Evolutionary conservation across 768 basidiomycete genomes (phyloP).

Genomic region (Rhizopogon sp.): DNA sequence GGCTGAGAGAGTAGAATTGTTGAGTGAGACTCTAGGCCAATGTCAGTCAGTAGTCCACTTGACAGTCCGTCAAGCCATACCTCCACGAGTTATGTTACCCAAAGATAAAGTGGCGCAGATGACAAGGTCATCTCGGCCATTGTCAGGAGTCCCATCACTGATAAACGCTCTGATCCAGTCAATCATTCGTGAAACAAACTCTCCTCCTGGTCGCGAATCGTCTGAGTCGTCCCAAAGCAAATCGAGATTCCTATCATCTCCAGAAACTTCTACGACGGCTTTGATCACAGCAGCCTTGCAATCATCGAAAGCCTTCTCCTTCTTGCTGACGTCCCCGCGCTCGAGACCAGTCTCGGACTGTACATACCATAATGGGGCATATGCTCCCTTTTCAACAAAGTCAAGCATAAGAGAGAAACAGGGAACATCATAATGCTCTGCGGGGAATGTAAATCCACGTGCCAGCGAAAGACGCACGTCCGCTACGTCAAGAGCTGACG

Average conservation of each 20-base stretch:
- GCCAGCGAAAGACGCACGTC: constrained; percentile 71
- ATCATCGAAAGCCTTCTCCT: constrained; percentile 69
- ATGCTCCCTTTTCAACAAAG: constrained; percentile 71
- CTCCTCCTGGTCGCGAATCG: constrained; percentile 54
- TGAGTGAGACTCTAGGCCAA: constrained; percentile 49
- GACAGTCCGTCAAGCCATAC: constrained; percentile 35
- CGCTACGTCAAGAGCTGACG: constrained; percentile 72
- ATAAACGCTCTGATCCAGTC: constrained; percentile 66
- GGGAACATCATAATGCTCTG: constrained; percentile 49
- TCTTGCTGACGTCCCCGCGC: constrained; percentile 46
- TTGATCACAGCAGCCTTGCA: constrained; percentile 87
- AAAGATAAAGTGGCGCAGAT: constrained; percentile 81
- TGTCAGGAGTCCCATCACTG: constrained; percentile 26
- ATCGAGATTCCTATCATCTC: constrained; percentile 74
- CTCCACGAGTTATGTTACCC: constrained; percentile 76
- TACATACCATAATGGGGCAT: constrained; percentile 60
- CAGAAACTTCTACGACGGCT: constrained; percentile 79
- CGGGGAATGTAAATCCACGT: constrained; percentile 54
- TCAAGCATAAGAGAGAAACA: constrained; percentile 62
- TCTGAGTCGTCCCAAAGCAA: constrained; percentile 71
- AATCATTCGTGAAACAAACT: constrained; percentile 69
- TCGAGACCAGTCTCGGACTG: constrained; percentile 28
- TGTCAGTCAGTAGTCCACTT: constrained; percentile 5
- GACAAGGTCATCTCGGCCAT: constrained; percentile 63
- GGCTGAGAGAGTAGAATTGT: constrained; percentile 60